Base-by-base conservation (phyloP, 345 rosid species). In the Bruguiera sexangula region DNA sequence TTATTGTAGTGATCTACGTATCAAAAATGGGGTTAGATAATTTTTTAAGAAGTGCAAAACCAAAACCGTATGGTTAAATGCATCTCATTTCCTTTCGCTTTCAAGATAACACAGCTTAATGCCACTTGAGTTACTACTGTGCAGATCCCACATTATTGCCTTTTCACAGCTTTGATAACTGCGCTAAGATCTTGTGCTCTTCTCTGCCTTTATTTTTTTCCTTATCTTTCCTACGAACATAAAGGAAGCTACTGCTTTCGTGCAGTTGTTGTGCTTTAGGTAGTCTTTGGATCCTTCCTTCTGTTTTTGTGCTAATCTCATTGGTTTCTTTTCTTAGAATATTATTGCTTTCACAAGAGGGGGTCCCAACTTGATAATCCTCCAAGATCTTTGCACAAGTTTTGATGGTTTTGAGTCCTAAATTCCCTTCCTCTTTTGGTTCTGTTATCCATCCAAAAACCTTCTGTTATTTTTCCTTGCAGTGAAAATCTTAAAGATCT, bases 51-150 rank as follows among this genome's bases (percentile, higher is more conserved):
- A 43, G 55, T 39, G 24, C 54, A 15, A 27, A 13, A 1, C 3
- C 60, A 66, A 32, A 43, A 51, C 55, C 30, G 70, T 69, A 60
- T 67, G 5, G 6, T 32, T 32, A 69, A 72, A 65, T 30, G 71
- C 54, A 51, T 48, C 8, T 6, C 29, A 56, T 52, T 61, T 66
- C 74, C 86, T 78, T 76, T 84, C 86, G 77, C 84, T 84, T 83
- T 86, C 88, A 6, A 36, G 59, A 15, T 19, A 39, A 48, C 39
- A 73, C 48, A 62, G 58, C 39, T 65, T 72, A 48, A 61, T 7
- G 75, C 59, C 74, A 29, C 78, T 73, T 53, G 67, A 66, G 26
- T 63, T 54, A 32, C 64, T 68, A 52, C 64, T 39, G 36, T 59
- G 63, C 83, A 72, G 70, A 62, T 75, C 66, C 66, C 72, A 60